Conservation (phyloP, 2,329 filamentous ascomycete species). For the Diaporthe sp. region DNA sequence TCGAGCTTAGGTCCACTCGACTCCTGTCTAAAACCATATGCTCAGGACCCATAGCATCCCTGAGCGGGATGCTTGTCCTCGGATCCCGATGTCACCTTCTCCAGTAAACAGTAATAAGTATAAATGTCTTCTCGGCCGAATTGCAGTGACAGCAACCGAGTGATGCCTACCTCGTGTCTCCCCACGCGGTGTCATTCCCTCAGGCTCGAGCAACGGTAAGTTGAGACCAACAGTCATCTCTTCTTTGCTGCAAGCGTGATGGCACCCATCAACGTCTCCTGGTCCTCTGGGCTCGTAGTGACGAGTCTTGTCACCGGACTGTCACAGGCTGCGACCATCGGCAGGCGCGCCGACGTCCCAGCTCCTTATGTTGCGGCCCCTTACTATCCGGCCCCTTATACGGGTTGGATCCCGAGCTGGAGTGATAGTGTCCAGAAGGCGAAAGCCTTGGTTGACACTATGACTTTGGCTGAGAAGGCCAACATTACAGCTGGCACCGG, state of each 20-base stretch:
- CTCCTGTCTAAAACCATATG: slow-evolving; percentile 19
- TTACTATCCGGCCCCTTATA: slow-evolving; percentile 82
- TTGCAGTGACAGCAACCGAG: not conserved
- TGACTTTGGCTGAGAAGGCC: slow-evolving; percentile 86
- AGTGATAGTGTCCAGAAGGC: slow-evolving; percentile 79
- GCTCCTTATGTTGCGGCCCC: slow-evolving; percentile 62
- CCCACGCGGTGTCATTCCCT: slow-evolving; percentile 5
- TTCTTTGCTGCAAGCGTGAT: slow-evolving; percentile 31
- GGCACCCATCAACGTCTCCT: slow-evolving; percentile 29
- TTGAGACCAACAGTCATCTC: slow-evolving; percentile 27
- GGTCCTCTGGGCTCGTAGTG: slow-evolving; percentile 27
- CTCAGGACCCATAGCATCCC: slow-evolving; percentile 11
- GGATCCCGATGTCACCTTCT: slow-evolving; percentile 24
- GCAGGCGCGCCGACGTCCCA: slow-evolving; percentile 49
- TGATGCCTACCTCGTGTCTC: slow-evolving; percentile 14
- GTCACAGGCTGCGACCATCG: slow-evolving; percentile 45
- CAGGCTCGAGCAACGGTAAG: slow-evolving; percentile 17
- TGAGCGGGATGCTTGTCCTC: slow-evolving; percentile 6
- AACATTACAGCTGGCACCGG: slow-evolving; percentile 82
- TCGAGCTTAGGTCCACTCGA: slow-evolving; percentile 9
- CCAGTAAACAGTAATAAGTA: slow-evolving; percentile 7
- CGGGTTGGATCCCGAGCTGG: slow-evolving; percentile 80
- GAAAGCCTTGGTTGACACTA: slow-evolving; percentile 75
- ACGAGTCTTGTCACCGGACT: slow-evolving; percentile 39
- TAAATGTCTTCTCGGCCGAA: slow-evolving; percentile 38